Evolutionary conservation across 768 basidiomycete species (phyloP).

Genomic region (Rhodotorula kratochvilovae): DNA sequence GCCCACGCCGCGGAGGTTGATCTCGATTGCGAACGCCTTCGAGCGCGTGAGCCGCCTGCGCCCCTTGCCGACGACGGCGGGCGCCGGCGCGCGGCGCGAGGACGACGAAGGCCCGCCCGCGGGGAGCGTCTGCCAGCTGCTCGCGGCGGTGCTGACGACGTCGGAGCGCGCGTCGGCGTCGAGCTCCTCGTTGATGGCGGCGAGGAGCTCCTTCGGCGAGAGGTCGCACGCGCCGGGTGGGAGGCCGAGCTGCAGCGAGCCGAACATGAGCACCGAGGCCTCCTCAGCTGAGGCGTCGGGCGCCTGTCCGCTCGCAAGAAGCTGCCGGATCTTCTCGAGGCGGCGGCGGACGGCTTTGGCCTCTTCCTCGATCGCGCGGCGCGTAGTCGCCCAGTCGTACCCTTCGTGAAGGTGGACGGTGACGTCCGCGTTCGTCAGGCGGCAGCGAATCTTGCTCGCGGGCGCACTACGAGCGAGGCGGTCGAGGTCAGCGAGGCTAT

Average conservation of each 20-base stretch:
- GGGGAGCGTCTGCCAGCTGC: conserved; percentile 35
- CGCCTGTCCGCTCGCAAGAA: conserved; percentile 82
- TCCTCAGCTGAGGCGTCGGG: conserved; percentile 67
- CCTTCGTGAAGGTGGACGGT: conserved; percentile 79
- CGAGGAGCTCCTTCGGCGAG: conserved; percentile 45
- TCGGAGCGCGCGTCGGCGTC: conserved; percentile 64
- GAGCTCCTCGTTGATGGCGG: conserved; percentile 88
- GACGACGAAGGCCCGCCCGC: background rate
- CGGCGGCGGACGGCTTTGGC: conserved; percentile 79
- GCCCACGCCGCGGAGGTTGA: conserved; percentile 62
- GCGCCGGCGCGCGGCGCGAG: background rate
- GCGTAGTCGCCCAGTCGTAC: conserved; percentile 86
- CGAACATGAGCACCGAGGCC: conserved; percentile 75
- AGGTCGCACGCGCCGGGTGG: conserved; percentile 57
- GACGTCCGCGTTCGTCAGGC: conserved; percentile 50
- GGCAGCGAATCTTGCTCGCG: conserved; percentile 43
- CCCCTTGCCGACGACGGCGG: conserved; percentile 20
- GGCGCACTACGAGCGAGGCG: conserved; percentile 6
- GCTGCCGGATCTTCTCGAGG: conserved; percentile 81
- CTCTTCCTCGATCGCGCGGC: conserved; percentile 79
- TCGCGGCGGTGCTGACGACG: conserved; percentile 14
- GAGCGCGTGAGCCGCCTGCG: conserved; percentile 59
- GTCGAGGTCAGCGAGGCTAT: background rate
- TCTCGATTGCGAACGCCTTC: conserved; percentile 74
- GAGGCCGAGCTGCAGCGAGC: conserved; percentile 90